Evolutionary conservation across 2,329 filamentous ascomycete species (phyloP), one percentile per base, ranked within the genome.

Genomic region (Dothistroma pini): DNA sequence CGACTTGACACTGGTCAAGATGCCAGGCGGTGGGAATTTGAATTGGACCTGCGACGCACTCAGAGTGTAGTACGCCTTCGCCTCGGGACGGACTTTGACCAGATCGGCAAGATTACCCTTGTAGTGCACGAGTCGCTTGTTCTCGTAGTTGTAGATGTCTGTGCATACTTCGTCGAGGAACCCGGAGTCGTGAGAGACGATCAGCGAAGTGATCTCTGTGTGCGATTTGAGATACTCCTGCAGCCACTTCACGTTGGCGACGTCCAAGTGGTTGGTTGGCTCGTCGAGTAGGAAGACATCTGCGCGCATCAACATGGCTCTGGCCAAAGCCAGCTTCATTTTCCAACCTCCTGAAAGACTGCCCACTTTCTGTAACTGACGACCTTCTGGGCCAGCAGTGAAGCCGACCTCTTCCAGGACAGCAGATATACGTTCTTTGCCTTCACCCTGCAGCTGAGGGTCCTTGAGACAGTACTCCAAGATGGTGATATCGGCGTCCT

Each of bases 341-440:
- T 97, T 97, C 95, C 95, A 99, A 75, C 95, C 95, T 79, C 95
- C 95, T 49, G 95, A 97, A 38, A 99, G 80, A 21, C 93, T 97
- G 69, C 95, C 95, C 61, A 99, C 95, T 70, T 89, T 90, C 75
- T 97, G 87, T 6, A 88, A 84, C 77, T 97, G 95, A 63, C 91
- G 87, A 62, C 93, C 95, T 68, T 95, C 90, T 0, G 92, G 91
- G 2, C 93, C 93, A 63, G 90, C 79, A 22, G 90, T 96, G 79
- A 99, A 99, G 49, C 96, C 96, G 71, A 99, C 95, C 75, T 97
- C 93, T 54, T 87, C 84, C 64, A 99, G 79, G 63, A 97, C 93
- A 62, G 86, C 82, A 1, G 88, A 88, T 69, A 99, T 96, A 66
- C 91, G 89, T 68, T 95, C 89, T 48, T 79, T 80, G 65, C 91